A percentile compares a stretch with the other conserved stretches of the same genome.
These are phyloP conservation scores for Phytopythium ostracodes DNA, from an alignment of 352 stramenopile genomes.

Conservation along the genomic window DNA sequence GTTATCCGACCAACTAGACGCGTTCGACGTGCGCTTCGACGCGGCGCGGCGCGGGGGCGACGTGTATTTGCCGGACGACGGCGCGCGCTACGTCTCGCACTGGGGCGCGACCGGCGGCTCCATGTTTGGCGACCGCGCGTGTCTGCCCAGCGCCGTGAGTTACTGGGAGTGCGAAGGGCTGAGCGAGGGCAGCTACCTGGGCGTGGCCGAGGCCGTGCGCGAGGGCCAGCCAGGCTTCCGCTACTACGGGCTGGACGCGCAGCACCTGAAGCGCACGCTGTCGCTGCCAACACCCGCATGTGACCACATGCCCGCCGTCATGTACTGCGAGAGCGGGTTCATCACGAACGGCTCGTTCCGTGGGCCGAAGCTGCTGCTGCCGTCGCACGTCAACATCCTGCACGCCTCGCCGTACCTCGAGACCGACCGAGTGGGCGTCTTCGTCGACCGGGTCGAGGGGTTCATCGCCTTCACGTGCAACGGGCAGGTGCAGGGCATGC, in stretches of 20 bases:
- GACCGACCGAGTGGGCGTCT: slow-evolving; percentile 48
- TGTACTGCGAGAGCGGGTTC: slow-evolving; percentile 66
- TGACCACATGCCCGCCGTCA: slow-evolving; percentile 67
- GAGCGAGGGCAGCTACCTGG: slow-evolving; percentile 60
- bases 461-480: slow-evolving; percentile 56
- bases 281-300: slow-evolving; percentile 49
- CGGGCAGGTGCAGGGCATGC: slow-evolving; percentile 27
- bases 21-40: slow-evolving; percentile 51
- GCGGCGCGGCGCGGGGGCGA: slow-evolving; percentile 28
- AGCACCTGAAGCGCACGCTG: slow-evolving; percentile 37
- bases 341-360: slow-evolving; percentile 68
- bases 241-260: slow-evolving; percentile 36
- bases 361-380: slow-evolving; percentile 43
- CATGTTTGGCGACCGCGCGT: slow-evolving; percentile 47
- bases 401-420: slow-evolving; percentile 43
- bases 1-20: slow-evolving; percentile 16
- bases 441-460: slow-evolving; percentile 51
- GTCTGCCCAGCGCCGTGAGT: slow-evolving; percentile 33
- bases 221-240: slow-evolving; percentile 29
- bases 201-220: slow-evolving; percentile 33
- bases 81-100: slow-evolving; percentile 34
- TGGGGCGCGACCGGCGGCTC: slow-evolving; percentile 38
- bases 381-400: slow-evolving; percentile 34
- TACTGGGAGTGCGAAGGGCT: slow-evolving; percentile 69
- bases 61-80: slow-evolving; percentile 37